Conservation (phyloP, 2,329 filamentous ascomycete species). For the Monosporascus sp. region DNA sequence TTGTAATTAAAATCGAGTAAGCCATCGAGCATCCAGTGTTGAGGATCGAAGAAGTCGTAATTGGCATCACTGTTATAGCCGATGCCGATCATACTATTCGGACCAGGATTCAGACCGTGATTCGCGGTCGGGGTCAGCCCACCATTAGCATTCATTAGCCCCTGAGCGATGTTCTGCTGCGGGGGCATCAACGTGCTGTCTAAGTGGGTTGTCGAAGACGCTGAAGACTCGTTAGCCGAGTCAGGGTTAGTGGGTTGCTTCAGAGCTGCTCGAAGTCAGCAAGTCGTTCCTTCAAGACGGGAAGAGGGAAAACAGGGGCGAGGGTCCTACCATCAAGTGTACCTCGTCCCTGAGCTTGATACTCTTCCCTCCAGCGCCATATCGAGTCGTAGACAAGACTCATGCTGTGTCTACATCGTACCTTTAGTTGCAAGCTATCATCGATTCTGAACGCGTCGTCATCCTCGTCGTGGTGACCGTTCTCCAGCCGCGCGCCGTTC, state of each 20-base stretch:
- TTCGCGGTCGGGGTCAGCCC: slow-evolving; percentile 47
- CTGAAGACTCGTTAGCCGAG: slow-evolving; percentile 68
- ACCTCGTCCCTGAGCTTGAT: slow-evolving; percentile 65
- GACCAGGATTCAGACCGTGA: slow-evolving; percentile 37
- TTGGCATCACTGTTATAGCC: slow-evolving; percentile 60
- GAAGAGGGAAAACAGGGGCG: slow-evolving; percentile 10
- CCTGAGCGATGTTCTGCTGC: slow-evolving; percentile 43
- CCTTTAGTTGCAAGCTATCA: slow-evolving; percentile 71
- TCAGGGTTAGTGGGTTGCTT: slow-evolving; percentile 86
- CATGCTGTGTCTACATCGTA: slow-evolving; percentile 81
- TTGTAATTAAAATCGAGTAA: slow-evolving; percentile 74
- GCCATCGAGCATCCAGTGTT: slow-evolving; percentile 91
- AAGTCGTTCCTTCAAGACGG: slow-evolving; percentile 20
- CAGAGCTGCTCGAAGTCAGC: slow-evolving; percentile 52
- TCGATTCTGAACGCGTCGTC: slow-evolving; percentile 53
- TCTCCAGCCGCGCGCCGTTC: slow-evolving; percentile 61
- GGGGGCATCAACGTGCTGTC: slow-evolving; percentile 54
- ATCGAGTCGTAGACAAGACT: slow-evolving; percentile 80
- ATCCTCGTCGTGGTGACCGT: slow-evolving; percentile 40
- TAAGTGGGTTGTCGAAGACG: slow-evolving; percentile 57
- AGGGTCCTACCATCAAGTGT: slow-evolving; percentile 60
- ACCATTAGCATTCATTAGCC: slow-evolving; percentile 45
- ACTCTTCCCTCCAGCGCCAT: slow-evolving; percentile 81
- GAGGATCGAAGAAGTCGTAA: slow-evolving; percentile 86
- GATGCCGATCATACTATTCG: slow-evolving; percentile 46